A percentile compares a stretch with the other conserved stretches of the same genome.
Conservation (phyloP, 768 basidiomycete species). For the Leccinellum luteum region DNA sequence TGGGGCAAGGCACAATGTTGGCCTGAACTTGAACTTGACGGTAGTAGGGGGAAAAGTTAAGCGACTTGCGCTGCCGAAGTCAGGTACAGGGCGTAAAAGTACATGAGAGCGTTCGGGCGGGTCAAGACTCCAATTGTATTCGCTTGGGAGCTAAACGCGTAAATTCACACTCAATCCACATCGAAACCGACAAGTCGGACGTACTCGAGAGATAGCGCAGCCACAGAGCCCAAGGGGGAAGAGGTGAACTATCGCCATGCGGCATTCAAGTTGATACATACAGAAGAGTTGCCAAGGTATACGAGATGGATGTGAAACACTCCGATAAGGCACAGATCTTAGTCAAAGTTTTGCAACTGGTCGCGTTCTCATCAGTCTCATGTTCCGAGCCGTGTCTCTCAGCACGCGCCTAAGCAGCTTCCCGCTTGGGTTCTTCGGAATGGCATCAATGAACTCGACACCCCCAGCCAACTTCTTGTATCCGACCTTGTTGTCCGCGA, state of each 20-base stretch:
- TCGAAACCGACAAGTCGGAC: neutral
- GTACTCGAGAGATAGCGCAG: neutral
- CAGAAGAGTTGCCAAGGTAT: neutral
- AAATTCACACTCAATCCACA: neutral
- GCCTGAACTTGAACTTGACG: neutral
- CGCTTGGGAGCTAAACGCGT: neutral
- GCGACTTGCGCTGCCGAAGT: neutral
- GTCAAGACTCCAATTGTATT: neutral
- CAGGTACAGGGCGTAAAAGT: neutral
- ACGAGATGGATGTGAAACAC: neutral
- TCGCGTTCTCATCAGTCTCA: neutral
- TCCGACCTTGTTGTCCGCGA: conserved; percentile 52
- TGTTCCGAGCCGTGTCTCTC: conserved; percentile 44
- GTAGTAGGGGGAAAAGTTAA: neutral
- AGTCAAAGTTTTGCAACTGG: conserved; percentile 29
- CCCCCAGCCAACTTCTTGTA: conserved; percentile 66
- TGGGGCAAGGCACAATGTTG: neutral
- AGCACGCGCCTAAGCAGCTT: conserved; percentile 58
- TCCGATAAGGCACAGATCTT: neutral
- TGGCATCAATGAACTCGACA: conserved; percentile 56
- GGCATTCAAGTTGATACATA: neutral
- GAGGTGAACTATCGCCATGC: conserved; percentile 8
- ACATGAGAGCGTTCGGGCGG: neutral
- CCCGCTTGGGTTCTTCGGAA: conserved; percentile 74
- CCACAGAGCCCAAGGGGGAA: neutral